These are phyloP conservation scores for Phytophthora tubulina DNA, from an alignment of 352 stramenopile genomes.

Conservation along the genomic window DNA sequence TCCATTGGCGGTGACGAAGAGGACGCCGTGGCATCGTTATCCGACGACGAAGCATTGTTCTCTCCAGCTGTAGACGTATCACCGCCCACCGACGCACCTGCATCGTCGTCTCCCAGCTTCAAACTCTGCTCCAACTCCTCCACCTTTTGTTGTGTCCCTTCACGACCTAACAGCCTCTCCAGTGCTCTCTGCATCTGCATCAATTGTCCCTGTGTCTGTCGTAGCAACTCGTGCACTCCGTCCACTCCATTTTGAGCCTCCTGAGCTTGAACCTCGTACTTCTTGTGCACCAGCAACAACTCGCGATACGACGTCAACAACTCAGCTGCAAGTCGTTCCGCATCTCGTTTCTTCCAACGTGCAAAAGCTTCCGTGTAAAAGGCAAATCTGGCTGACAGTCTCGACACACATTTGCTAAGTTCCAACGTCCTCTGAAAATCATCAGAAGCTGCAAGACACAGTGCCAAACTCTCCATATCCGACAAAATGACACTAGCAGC, in stretches of 20 bases:
- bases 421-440: constrained; percentile 35
- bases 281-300: constrained; percentile 54
- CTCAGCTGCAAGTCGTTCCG: constrained; percentile 58
- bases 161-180: constrained; percentile 63
- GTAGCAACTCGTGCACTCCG: constrained; percentile 60
- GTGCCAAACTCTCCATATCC: constrained; percentile 50
- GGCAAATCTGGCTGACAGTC: constrained; percentile 62
- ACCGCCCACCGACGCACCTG: neutral
- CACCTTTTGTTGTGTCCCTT: constrained; percentile 48
- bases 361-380: constrained; percentile 80
- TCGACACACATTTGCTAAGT: constrained; percentile 53
- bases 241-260: constrained; percentile 47
- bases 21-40: constrained; percentile 16
- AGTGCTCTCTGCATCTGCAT: constrained; percentile 61
- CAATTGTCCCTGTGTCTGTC: constrained; percentile 73
- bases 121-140: constrained; percentile 44
- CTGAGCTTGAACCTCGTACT: constrained; percentile 50
- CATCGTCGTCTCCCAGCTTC: constrained; percentile 15
- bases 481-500: constrained; percentile 51
- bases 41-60: constrained; percentile 13
- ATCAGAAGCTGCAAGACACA: constrained; percentile 42
- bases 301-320: constrained; percentile 67
- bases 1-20: constrained; percentile 23
- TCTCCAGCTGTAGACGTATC: neutral
- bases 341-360: constrained; percentile 69